Percentiles rank a stretch among this genome's conserved stretches.
Conservation (phyloP, 768 basidiomycete genomes). For the Suillus paluster region DNA sequence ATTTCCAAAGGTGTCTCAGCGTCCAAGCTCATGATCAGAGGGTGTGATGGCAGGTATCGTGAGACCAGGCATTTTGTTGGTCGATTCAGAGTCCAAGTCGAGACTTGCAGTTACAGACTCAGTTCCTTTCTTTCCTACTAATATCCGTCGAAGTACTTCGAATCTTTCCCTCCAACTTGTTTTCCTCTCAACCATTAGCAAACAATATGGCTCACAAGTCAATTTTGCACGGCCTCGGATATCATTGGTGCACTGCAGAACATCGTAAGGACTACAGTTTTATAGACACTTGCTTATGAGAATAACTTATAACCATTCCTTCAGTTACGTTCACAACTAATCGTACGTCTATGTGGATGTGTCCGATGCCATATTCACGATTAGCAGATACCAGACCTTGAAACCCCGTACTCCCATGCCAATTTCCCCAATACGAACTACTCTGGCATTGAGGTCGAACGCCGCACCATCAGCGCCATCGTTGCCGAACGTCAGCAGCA, state of each 20-base stretch:
- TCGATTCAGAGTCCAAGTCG: too few species aligned
- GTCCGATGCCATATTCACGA: background rate
- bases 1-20: too few species aligned
- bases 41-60: too few species aligned
- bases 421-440: slow-evolving; percentile 16
- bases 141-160: too few species aligned
- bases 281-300: too few species aligned
- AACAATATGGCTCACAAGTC: background rate
- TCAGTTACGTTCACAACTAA: background rate
- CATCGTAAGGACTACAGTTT: background rate
- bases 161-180: too few species aligned
- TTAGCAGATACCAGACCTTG: slow-evolving; percentile 18
- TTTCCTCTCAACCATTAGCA: too few species aligned
- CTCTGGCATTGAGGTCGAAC: slow-evolving; percentile 16
- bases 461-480: slow-evolving; percentile 21
- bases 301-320: background rate
- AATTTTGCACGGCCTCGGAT: background rate
- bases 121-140: too few species aligned
- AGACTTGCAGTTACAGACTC: too few species aligned
- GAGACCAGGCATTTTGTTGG: too few species aligned
- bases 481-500: slow-evolving; percentile 20
- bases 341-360: background rate
- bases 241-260: background rate
- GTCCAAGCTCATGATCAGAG: too few species aligned
- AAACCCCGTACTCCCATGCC: slow-evolving; percentile 20